Conservation (phyloP, 2,329 filamentous ascomycete species). For the Pseudogymnoascus sp. region DNA sequence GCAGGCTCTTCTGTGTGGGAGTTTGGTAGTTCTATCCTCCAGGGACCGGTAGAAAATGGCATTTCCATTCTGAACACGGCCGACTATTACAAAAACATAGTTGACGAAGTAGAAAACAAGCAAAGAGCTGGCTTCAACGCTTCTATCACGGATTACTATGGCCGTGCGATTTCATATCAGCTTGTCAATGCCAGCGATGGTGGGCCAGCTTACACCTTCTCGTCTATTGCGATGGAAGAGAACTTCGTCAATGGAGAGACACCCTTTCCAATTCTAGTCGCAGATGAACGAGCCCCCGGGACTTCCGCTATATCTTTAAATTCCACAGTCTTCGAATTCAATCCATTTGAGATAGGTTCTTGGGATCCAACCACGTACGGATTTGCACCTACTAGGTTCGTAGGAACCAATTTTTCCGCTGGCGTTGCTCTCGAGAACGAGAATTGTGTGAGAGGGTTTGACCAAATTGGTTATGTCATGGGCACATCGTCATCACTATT, state of each 20-base stretch:
- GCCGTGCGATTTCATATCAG: slow-evolving; percentile 75
- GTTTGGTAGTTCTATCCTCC: slow-evolving; percentile 14
- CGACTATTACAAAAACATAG: slow-evolving; percentile 57
- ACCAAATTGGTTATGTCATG: slow-evolving; percentile 77
- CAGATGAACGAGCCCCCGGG: slow-evolving; percentile 58
- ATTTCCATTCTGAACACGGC: slow-evolving; percentile 48
- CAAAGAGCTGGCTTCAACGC: slow-evolving; percentile 55
- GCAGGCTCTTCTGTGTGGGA: slow-evolving; percentile 11
- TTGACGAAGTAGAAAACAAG: slow-evolving; percentile 54
- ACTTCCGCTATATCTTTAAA: slow-evolving; percentile 57
- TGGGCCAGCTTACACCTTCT: slow-evolving; percentile 72
- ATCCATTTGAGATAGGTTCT: slow-evolving; percentile 70
- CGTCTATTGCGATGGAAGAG: slow-evolving; percentile 60
- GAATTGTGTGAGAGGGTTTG: slow-evolving; percentile 68
- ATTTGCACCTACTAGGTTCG: slow-evolving; percentile 62
- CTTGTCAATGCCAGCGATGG: slow-evolving; percentile 70
- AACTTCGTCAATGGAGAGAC: slow-evolving; percentile 57
- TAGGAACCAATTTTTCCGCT: slow-evolving; percentile 64
- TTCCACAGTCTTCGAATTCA: slow-evolving; percentile 70
- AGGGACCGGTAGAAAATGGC: slow-evolving; percentile 39
- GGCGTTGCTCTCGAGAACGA: slow-evolving; percentile 51
- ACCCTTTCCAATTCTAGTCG: slow-evolving; percentile 67
- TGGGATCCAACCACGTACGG: slow-evolving; percentile 66
- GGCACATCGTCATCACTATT: slow-evolving; percentile 81
- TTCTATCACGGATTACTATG: slow-evolving; percentile 84